Evolutionary conservation across 495 filamentous ascomycete species (phyloP), one percentile per base, ranked within the genome.

Genomic region (Cercophora scortea): DNA sequence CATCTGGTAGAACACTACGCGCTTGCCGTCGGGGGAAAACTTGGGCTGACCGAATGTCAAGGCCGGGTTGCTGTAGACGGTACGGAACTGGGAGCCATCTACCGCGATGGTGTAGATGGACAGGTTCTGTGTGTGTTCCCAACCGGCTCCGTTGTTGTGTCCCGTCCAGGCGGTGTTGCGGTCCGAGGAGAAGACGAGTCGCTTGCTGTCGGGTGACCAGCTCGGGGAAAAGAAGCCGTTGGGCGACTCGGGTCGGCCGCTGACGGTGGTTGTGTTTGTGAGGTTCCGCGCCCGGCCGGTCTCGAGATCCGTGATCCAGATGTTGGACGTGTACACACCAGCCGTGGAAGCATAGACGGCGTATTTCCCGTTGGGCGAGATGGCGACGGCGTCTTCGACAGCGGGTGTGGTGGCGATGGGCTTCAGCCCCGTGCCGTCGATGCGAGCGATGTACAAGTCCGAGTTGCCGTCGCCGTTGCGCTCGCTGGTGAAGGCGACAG

Each of bases 391-490:
- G 16, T 45, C 42, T 45, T 45, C 42, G 6, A 45, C 42, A 8
- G 42, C 15, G 5, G 42, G 42, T 18, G 42, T 45, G 5, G 42
- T 45, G 1, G 42, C 42, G 42, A 45, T 45, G 42, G 42, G 15
- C 42, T 45, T 45, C 15, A 25, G 36, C 3, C 10, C 18, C 4
- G 17, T 17, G 11, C 11, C 6, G 42, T 45, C 18, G 42, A 45
- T 45, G 8, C 19, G 15, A 8, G 19, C 42, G 6, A 45, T 45
- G 42, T 19, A 45, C 42, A 45, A 17, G 19, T 45, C 42, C 7
- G 42, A 45, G 42, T 45, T 45, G 18, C 42, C 42, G 18, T 45
- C 42, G 42, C 42, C 42, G 12, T 45, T 45, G 42, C 42, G 42
- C 42, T 45, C 42, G 7, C 15, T 18, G 42, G 42, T 45, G 42